Conservation (phyloP, 345 rosid species). For the Eucalyptus albens region DNA sequence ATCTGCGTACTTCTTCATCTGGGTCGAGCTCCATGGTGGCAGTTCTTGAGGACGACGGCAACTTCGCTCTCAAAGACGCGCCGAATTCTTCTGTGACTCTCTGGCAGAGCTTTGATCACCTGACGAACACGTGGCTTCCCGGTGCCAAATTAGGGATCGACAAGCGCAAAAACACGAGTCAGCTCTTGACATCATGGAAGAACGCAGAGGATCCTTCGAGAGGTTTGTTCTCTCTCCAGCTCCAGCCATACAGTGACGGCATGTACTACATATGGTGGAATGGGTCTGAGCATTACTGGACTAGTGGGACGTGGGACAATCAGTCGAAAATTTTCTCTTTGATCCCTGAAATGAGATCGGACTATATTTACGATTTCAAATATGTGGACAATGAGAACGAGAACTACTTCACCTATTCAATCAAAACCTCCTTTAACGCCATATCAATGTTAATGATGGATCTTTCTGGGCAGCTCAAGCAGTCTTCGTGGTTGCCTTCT, state of each 20-base stretch:
- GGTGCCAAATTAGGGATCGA: constrained; percentile 40
- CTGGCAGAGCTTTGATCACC: constrained; percentile 80
- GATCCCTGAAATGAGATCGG: constrained; percentile 64
- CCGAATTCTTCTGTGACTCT: constrained; percentile 1
- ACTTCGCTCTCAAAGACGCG: constrained; percentile 37
- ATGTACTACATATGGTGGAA: constrained; percentile 44
- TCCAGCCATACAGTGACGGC: constrained; percentile 30
- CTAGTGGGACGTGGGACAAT: constrained; percentile 55
- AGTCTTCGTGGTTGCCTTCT: constrained; percentile 11
- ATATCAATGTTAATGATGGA: constrained; percentile 44
- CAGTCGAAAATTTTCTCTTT: constrained; percentile 12
- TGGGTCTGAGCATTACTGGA: constrained; percentile 27
- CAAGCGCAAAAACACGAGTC: constrained; percentile 20
- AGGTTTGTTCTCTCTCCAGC: constrained; percentile 65
- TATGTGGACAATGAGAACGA: constrained; percentile 23
- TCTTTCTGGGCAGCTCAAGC: constrained; percentile 46
- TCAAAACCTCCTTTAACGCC: not conserved
- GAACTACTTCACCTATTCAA: constrained; percentile 49
- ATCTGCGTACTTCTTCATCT: constrained; percentile 12
- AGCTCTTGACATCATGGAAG: constrained; percentile 56
- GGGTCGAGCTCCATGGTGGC: constrained; percentile 17
- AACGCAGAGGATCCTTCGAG: constrained; percentile 47
- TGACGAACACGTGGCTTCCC: constrained; percentile 62
- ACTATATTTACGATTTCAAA: constrained; percentile 38
- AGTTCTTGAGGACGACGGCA: constrained; percentile 40